Evolutionary conservation across 2,329 filamentous ascomycete species (phyloP).

Genomic region (Fusarium praegraminearum): DNA sequence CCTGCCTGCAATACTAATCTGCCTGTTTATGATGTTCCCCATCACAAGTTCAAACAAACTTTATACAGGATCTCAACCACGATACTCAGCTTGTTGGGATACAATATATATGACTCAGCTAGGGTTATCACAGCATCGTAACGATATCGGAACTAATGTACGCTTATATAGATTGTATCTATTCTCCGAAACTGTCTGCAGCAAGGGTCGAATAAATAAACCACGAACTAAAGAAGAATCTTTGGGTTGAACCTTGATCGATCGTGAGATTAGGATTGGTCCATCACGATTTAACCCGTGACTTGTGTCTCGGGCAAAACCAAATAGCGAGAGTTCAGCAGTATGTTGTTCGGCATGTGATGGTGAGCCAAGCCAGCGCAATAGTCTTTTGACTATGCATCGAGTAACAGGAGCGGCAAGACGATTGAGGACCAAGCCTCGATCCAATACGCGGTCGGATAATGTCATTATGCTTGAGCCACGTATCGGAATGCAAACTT

Average conservation of each 20-base stretch:
- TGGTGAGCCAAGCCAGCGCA: neutral
- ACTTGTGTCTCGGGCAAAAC: neutral
- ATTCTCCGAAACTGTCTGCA: neutral
- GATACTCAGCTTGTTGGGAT: no score
- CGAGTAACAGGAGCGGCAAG: neutral
- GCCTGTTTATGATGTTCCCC: no score
- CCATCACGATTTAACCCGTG: neutral
- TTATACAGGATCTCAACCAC: no score
- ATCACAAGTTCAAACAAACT: no score
- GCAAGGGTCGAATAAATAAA: neutral
- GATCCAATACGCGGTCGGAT: neutral
- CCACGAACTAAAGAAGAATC: no score
- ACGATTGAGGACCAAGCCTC: fast-evolving
- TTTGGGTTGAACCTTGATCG: no score
- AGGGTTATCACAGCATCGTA: no score
- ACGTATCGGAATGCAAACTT: constrained; percentile 11
- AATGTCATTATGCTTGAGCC: neutral
- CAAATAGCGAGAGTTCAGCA: neutral
- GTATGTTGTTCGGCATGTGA: neutral
- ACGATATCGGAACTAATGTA: neutral
- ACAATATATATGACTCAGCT: no score
- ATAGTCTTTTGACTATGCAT: no score
- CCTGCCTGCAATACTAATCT: no score
- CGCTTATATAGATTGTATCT: neutral
- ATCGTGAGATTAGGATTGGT: no score